Percentiles rank a stretch among this genome's conserved stretches.
Conservation (phyloP, 2,329 filamentous ascomycete genomes). For the Penicillium occitanis region DNA sequence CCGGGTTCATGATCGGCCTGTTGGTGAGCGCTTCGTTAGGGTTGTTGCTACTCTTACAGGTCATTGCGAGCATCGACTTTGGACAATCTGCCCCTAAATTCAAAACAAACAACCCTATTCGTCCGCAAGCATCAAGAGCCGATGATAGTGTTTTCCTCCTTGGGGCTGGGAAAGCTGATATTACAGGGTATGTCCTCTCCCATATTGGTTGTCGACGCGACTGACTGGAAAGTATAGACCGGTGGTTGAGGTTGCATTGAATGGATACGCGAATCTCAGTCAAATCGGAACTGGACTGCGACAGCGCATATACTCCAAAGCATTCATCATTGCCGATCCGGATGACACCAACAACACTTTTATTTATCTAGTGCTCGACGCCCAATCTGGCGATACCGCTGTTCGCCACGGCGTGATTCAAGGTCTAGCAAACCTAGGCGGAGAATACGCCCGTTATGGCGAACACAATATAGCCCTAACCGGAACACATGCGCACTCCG, state of each 20-base stretch:
- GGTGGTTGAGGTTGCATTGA: slow-evolving; percentile 85
- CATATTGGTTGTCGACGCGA: neutral
- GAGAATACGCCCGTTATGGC: slow-evolving; percentile 71
- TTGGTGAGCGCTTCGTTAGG: slow-evolving; percentile 30
- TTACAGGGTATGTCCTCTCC: slow-evolving; percentile 59
- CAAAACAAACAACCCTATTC: neutral
- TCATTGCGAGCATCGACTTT: slow-evolving; percentile 28
- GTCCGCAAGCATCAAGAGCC: slow-evolving; percentile 5
- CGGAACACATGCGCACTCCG: slow-evolving; percentile 89
- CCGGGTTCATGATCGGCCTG: slow-evolving; percentile 29
- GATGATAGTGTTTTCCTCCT: slow-evolving; percentile 56
- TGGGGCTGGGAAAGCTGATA: slow-evolving; percentile 70
- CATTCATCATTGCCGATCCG: slow-evolving; percentile 79
- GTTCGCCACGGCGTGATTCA: slow-evolving; percentile 83
- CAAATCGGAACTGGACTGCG: slow-evolving; percentile 82
- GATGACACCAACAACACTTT: slow-evolving; percentile 68
- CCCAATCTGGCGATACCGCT: slow-evolving; percentile 84
- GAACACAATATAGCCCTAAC: slow-evolving; percentile 84
- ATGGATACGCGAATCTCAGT: slow-evolving; percentile 84
- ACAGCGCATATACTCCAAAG: slow-evolving; percentile 82
- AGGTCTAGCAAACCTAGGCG: slow-evolving; percentile 66
- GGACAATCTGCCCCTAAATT: neutral
- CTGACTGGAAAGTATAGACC: slow-evolving; percentile 51
- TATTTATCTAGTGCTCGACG: slow-evolving; percentile 84
- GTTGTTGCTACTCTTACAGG: slow-evolving; percentile 34